Base-by-base conservation (phyloP, 257 asterid species). In the Gentiana dahurica region DNA sequence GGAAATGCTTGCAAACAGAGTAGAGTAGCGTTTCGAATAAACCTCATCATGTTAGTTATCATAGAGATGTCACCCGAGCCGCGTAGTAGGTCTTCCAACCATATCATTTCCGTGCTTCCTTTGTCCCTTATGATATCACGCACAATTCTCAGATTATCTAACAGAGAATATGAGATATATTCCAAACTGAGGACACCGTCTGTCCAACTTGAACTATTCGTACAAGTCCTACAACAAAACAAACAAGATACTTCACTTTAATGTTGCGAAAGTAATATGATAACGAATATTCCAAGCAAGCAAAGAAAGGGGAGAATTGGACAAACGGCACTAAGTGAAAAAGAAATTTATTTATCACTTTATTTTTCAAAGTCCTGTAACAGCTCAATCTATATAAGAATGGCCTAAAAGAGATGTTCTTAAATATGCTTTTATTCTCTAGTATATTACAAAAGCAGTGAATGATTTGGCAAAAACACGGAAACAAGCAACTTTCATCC, bases 121-220 rank as follows among this genome's bases (percentile, higher is more conserved):
- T 64, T 79, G 71, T 64, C 62, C 35, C 57, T 71, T 49, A 81
- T 62, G 55, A 74, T 55, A 56, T 70, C 68, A 54, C 73, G 85
- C 63, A 81, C 70, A 57, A 78, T 69, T 66, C 71, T 78, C 70
- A 87, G 49, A 57, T 77, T 78, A 58, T 85, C 95, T 59, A 77
- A 65, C 53, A 92, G 71, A 54, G 82, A 75, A 64, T 74, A 57
- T 11, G 97, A 80, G 67, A 81, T 70, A 51, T 70, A 68, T 64
- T 88, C 97, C 63, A 88, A 73, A 73, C 86, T 76, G 46, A 82
- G 86, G 63, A 70, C 72, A 66, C 76, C 77, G 68, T 77, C 89
- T 15, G 73, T 63, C 97, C 95, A 88, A 77, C 77, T 81, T 55
- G 90, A 77, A 82, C 87, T 85, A 81, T 88, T 92, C 52, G 99